Base-by-base conservation (phyloP, 1,284 basidiomycete species). In the Thelephora terrestris region DNA sequence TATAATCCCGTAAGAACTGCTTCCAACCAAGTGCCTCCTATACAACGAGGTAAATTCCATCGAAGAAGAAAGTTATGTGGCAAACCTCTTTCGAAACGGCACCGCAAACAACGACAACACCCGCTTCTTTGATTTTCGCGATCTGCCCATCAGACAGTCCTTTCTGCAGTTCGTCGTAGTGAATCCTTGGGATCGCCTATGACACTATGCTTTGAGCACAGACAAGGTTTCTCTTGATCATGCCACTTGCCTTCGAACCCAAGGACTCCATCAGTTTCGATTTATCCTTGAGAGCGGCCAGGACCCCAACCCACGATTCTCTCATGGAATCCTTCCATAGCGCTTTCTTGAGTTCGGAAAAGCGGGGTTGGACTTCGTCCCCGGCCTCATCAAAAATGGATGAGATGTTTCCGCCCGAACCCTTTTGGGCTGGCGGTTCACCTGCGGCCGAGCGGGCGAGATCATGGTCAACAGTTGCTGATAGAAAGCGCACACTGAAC, bases 21-120 rank as follows among this genome's bases (percentile, higher is more conserved):
- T 87, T 81, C 84, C 84, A 88, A 4, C 49, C 55, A 1, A 78
- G 54, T 0, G 82, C 85, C 65, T 79, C 75, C 71, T 80, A 53
- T 32, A 47, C n/a, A 50, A 37, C 36, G 50, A 49, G 7, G 21
- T 27, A 39, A 39, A 3, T 18, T 2, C 10, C 40, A 18, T 7
- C 16, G 17, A 59, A 47, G n/a, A n/a, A n/a, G n/a, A n/a, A n/a
- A n/a, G n/a, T n/a, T n/a, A n/a, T n/a, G n/a, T n/a, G n/a, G n/a
- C n/a, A n/a, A 32, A 73, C 79, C 56, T 76, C 67, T 46, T 71
- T 61, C 0, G 74, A 67, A 1, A 89, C 71, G 4, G 75, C 83
- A 5, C 76, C 77, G 34, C 71, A 72, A 9, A 89, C 66, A 34
- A 88, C 68, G 7, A 82, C 70, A 4, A 75, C 71, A 1, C 86